A percentile compares a stretch with the other conserved stretches of the same genome.
phyloP scores from a whole-genome alignment of 257 asterid genomes.

The Salvia miltiorrhiza region DNA sequence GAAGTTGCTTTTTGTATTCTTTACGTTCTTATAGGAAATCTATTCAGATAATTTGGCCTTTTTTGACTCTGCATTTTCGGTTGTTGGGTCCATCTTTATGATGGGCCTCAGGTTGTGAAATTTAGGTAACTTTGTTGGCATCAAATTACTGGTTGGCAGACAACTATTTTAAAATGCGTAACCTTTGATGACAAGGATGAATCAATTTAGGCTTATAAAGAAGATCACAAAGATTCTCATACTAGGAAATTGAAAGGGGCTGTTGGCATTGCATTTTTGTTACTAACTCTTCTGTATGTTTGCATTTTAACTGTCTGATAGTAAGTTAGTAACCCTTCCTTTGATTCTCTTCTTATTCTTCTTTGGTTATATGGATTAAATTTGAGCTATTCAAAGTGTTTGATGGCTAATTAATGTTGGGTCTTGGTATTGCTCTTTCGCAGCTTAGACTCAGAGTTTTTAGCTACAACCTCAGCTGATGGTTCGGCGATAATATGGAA shows the following conservation, averaged over 20 bases:
- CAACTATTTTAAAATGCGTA: not conserved
- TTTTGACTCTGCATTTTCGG: not conserved
- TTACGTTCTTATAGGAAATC: slow-evolving; percentile 11
- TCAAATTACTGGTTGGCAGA: not conserved
- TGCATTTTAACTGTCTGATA: not conserved
- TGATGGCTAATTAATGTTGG: slow-evolving; percentile 15
- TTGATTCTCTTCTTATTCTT: not conserved
- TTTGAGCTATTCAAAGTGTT: not conserved
- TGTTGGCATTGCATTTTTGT: not conserved
- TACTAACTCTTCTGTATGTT: not conserved
- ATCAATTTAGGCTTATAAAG: not conserved
- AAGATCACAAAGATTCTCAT: not conserved
- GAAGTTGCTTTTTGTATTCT: slow-evolving; percentile 7
- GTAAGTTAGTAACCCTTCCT: not conserved
- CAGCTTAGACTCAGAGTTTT: slow-evolving; percentile 91
- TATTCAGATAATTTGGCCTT: not conserved
- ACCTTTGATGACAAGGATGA: slow-evolving; percentile 8
- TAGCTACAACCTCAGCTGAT: slow-evolving; percentile 93
- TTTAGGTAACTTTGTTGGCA: slow-evolving; percentile 2
- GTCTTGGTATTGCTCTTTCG: slow-evolving; percentile 24
- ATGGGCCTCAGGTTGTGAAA: not conserved
- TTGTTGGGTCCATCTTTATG: not conserved
- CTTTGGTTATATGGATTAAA: slow-evolving; percentile 5
- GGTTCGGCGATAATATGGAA: slow-evolving; percentile 97
- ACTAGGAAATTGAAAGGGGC: not conserved